Percentiles rank a stretch among this genome's conserved stretches.
These are phyloP conservation scores for Hypoxylon sp. DNA, from an alignment of 2,329 filamentous ascomycete species.

Conservation along the genomic window DNA sequence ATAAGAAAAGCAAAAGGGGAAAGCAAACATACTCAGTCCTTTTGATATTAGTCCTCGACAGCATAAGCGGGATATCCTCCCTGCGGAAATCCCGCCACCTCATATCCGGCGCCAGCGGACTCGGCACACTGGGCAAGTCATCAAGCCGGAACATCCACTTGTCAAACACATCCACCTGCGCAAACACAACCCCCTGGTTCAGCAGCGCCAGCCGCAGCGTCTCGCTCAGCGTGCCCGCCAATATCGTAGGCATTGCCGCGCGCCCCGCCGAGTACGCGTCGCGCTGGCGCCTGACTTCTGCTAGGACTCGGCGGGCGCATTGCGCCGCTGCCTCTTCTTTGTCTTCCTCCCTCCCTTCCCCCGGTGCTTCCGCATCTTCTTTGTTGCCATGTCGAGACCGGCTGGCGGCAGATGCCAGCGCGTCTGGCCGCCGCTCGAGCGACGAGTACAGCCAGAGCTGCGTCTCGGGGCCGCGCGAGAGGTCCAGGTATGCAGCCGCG, in stretches of 20 bases:
- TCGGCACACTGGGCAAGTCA: constrained; percentile 58
- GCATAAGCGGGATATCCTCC: constrained; percentile 70
- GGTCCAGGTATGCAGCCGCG: constrained; percentile 73
- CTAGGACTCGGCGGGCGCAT: constrained; percentile 32
- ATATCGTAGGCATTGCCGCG: constrained; percentile 52
- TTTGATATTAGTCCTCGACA: constrained; percentile 69
- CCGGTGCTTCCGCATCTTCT: too few relatives aligned
- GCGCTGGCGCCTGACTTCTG: constrained; percentile 44
- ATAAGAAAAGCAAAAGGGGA: not conserved
- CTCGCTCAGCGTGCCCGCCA: constrained; percentile 62
- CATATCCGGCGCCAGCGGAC: constrained; percentile 58
- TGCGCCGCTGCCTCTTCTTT: constrained; percentile 6
- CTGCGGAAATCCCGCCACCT: constrained; percentile 67
- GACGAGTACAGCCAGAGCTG: constrained; percentile 75
- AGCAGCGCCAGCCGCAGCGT: constrained; percentile 53
- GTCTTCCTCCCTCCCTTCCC: constrained; percentile 34
- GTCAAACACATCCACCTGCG: constrained; percentile 57
- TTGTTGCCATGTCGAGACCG: too few relatives aligned
- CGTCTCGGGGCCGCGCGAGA: constrained; percentile 72
- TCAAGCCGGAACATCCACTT: constrained; percentile 72
- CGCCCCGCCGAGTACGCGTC: constrained; percentile 43
- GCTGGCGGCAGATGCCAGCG: not conserved
- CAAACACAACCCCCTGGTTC: constrained; percentile 50
- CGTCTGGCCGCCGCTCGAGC: constrained; percentile 56
- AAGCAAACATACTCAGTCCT: constrained; percentile 63